These are phyloP conservation scores for Neonectria magnoliae DNA, from an alignment of 2,329 filamentous ascomycete genomes.

Conservation along the genomic window DNA sequence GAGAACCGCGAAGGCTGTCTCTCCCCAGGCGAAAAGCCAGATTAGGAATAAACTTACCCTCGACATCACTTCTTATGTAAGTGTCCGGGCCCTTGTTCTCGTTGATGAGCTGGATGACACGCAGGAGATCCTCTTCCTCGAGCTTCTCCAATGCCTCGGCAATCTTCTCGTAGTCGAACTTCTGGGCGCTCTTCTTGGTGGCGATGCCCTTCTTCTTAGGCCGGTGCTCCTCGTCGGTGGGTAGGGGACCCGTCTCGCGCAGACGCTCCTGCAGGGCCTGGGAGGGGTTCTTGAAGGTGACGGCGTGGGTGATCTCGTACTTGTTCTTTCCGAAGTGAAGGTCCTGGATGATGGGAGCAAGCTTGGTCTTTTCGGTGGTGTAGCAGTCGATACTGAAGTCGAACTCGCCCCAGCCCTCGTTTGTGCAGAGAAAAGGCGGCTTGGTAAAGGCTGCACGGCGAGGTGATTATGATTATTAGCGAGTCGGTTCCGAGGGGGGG, in stretches of 20 bases:
- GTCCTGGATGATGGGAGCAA: constrained; percentile 80
- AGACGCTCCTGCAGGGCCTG: constrained; percentile 82
- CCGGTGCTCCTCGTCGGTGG: constrained; percentile 73
- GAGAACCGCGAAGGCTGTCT: background rate
- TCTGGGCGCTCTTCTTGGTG: constrained; percentile 80
- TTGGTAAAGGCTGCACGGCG: constrained; percentile 74
- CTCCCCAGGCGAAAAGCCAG: background rate
- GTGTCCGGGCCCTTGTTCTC: constrained; percentile 95
- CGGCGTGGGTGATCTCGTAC: constrained; percentile 84
- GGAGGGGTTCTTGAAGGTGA: constrained; percentile 93
- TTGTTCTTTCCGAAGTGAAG: constrained; percentile 85
- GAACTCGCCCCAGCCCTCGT: constrained; percentile 99
- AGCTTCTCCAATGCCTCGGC: constrained; percentile 91
- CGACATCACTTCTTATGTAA: constrained; percentile 96
- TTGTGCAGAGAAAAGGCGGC: constrained; percentile 87
- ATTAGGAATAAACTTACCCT: constrained; percentile 70
- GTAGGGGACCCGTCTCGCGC: constrained; percentile 86
- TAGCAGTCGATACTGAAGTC: constrained; percentile 89
- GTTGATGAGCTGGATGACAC: constrained; percentile 97
- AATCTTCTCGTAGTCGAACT: constrained; percentile 92
- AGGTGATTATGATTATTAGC: constrained; percentile 31
- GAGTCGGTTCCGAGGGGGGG: constrained; percentile 1
- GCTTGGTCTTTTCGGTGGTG: constrained; percentile 87
- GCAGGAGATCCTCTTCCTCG: constrained; percentile 89
- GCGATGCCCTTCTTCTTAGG: constrained; percentile 70